Evolutionary conservation across 306 rosid species (phyloP), one percentile per base, ranked within the genome.

Genomic region (Casuarina equisetifolia): DNA sequence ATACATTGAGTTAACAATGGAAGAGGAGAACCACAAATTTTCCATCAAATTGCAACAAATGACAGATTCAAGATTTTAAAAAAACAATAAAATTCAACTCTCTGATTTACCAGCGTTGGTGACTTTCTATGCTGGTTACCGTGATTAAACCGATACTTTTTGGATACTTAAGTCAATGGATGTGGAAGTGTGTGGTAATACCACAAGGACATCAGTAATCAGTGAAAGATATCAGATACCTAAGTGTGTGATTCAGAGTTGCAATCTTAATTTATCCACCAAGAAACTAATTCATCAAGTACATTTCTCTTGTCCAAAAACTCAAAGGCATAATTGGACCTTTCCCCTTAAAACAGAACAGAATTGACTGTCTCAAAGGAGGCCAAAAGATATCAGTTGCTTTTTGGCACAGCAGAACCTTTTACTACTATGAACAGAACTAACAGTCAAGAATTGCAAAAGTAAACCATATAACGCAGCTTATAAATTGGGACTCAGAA

Each of bases 401-500:
- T 19, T 25, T 19, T 32, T 58, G 32, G 64, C 0, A 25, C 6
- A 2, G 16, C 64, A 58, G 12, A 48, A 48, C 51, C 51, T 54
- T 54, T 19, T n/a, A 25, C 32, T n/a, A 54, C 2, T 16, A 19
- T 54, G 61, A 54, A n/a, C 61, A 54, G 61, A 54, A 54, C 61
- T 15, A 54, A 9, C 4, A 20, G 17, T 54, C 61, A 6, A 6
- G 61, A 54, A 54, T 75, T 46, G 6, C 32, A n/a, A 72, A 61
- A 32, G 12, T 25, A 68, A 55, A 83, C 50, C 76, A 48, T 46
- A 50, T 16, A 70, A 20, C 53, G 64, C 39, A 76, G 71, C 40
- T 73, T 72, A 3, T 39, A 38, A 48, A 44, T 78, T 69, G 66
- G 55, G 73, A 83, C 43, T 64, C 8, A 70, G 77, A 67, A 39